phyloP scores from a whole-genome alignment of 1,284 basidiomycete genomes.

The Puccinia hordei region DNA sequence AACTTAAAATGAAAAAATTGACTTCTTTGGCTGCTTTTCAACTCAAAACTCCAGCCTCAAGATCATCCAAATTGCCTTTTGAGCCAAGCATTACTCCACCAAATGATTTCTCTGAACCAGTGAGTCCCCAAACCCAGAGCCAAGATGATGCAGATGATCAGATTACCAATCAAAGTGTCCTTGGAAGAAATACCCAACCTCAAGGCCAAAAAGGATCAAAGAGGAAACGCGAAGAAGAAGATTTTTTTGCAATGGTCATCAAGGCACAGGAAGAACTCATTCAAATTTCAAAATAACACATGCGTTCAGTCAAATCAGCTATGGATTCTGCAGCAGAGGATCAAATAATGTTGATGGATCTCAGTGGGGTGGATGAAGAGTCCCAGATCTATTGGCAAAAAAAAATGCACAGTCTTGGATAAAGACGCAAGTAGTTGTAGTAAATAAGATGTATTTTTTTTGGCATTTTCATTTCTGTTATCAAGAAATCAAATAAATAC shows the following conservation, averaged over 20 bases:
- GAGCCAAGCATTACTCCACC: background rate
- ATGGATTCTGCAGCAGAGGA: background rate
- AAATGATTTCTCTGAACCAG: background rate
- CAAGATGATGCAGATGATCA: background rate
- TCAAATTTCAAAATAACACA: background rate
- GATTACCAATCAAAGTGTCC: background rate
- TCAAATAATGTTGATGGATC: background rate
- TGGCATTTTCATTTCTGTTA: too few relatives aligned
- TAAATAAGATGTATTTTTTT: background rate
- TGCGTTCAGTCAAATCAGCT: background rate
- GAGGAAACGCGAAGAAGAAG: background rate
- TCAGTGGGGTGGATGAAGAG: constrained; percentile 2
- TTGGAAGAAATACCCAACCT: background rate
- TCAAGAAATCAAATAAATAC: background rate
- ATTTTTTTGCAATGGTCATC: background rate
- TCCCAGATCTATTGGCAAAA: constrained; percentile 8
- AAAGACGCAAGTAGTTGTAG: background rate
- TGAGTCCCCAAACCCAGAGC: background rate
- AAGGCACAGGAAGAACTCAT: background rate
- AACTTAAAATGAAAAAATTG: background rate
- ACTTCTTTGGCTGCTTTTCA: too few relatives aligned
- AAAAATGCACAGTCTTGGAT: constrained; percentile 9
- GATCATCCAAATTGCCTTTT: background rate
- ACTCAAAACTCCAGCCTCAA: too few relatives aligned
- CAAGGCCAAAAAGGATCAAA: background rate